These are phyloP conservation scores for Diaporthe citrichinensis DNA, from an alignment of 2,329 filamentous ascomycete genomes.

Conservation along the genomic window DNA sequence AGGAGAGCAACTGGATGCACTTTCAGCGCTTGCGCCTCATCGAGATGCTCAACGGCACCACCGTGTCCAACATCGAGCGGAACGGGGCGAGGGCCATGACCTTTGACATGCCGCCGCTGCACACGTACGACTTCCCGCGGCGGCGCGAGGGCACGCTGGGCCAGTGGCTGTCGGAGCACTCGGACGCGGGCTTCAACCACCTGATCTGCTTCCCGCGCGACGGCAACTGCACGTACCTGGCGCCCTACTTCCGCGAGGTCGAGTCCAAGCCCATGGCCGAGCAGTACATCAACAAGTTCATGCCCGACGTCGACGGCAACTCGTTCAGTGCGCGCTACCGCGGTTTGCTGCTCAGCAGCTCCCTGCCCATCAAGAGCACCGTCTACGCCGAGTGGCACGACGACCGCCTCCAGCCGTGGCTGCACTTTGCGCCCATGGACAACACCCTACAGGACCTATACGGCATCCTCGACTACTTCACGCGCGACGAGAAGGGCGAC, in stretches of 20 bases:
- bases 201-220: slow-evolving; percentile 54
- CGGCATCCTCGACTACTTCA: slow-evolving; percentile 75
- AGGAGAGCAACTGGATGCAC: slow-evolving; percentile 72
- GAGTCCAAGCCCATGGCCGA: slow-evolving; percentile 58
- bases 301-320: slow-evolving; percentile 81
- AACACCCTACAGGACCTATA: slow-evolving; percentile 78
- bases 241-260: slow-evolving; percentile 52
- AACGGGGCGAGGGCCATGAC: slow-evolving; percentile 57
- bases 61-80: slow-evolving; percentile 63
- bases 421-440: slow-evolving; percentile 81
- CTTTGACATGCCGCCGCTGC: slow-evolving; percentile 61
- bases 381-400: slow-evolving; percentile 85
- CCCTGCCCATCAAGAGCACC: slow-evolving; percentile 78
- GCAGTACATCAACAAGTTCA: slow-evolving; percentile 72
- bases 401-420: slow-evolving; percentile 76
- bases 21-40: slow-evolving; percentile 81
- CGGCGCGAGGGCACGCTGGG: slow-evolving; percentile 54
- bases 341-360: slow-evolving; percentile 74
- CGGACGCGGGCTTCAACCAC: slow-evolving; percentile 61
- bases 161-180: slow-evolving; percentile 56
- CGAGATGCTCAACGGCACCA: slow-evolving; percentile 76
- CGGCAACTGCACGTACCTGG: slow-evolving; percentile 56
- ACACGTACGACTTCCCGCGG: slow-evolving; percentile 59
- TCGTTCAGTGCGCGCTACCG: slow-evolving; percentile 74
- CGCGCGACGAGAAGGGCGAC: slow-evolving; percentile 66